Evolutionary conservation across 2,329 filamentous ascomycete species (phyloP), one percentile per base, ranked within the genome.

Genomic region (Colletotrichum tamarilloi): DNA sequence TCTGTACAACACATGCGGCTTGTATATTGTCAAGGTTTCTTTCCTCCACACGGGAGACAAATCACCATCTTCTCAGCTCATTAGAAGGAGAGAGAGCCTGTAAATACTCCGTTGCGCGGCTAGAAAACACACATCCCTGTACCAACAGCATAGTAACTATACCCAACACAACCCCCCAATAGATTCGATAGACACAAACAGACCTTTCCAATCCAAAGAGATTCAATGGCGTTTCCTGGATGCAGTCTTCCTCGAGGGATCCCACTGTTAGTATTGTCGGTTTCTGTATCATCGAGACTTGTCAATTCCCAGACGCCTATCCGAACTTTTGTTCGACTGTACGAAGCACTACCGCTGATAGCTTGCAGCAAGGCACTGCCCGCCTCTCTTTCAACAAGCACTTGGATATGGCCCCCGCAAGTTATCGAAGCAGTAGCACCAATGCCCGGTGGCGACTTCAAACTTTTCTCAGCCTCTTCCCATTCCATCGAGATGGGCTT

Each of bases 61-160:
- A 14, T 2, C 19, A 38, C 35, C 32, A 57, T 62, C 28, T 59
- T 72, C 69, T 72, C 69, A 69, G 26, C 69, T 72, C 59, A 72
- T 19, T 53, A 22, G 53, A 62, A 35, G 32, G 32, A 35, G 32
- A 32, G 30, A 46, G 38, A 35, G 14, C 19, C 14, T 14, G 12
- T 26, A 24, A n/a, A 55, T 28, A 6, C 5, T 42, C 30, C 30
- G 38, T 30, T 12, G 19, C 19, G 28, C 14, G n/a, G 60, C 46
- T 16, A 53, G 59, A 38, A 49, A 14, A 42, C 38, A 42, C 35
- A 38, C 14, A 8, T 5, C 5, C 19, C 28, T 53, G 28, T 53
- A 63, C 60, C 46, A 35, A 24, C 28, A 53, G 8, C 14, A 35
- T 19, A 12, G 42, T 53, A 63, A 26, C 28, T 58, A 58, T 63